Percentiles rank a stretch among this genome's conserved stretches.
These are phyloP conservation scores for Camelina neglecta DNA, from an alignment of 345 rosid genomes.

Conservation along the genomic window DNA sequence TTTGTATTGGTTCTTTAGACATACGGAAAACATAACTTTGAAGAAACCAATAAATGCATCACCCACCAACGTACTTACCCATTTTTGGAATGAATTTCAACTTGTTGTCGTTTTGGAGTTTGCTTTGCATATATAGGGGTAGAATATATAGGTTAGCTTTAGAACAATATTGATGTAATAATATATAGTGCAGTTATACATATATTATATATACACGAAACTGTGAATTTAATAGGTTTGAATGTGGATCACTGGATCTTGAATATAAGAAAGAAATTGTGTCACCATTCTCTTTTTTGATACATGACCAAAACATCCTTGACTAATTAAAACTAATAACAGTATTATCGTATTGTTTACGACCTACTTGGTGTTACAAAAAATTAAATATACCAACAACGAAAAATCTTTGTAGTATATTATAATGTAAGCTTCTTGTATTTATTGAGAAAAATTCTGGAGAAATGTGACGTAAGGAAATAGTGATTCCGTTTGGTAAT, in stretches of 20 bases:
- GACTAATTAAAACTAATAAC: background rate
- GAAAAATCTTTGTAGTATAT: background rate
- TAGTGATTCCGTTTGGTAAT: conserved; percentile 18
- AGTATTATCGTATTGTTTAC: background rate
- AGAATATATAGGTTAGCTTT: conserved; percentile 1
- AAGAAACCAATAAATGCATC: conserved; percentile 35
- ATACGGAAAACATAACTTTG: background rate
- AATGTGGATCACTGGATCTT: background rate
- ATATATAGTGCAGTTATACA: background rate
- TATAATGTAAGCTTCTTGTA: background rate
- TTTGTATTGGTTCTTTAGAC: background rate
- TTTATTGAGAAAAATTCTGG: background rate
- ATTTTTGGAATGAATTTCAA: conserved; percentile 29
- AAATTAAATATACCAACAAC: too few species aligned
- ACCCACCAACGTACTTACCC: conserved; percentile 42
- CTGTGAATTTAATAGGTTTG: background rate
- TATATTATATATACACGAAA: background rate
- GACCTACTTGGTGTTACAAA: background rate
- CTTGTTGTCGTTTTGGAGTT: conserved; percentile 24
- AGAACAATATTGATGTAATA: conserved; percentile 7
- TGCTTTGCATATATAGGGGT: background rate
- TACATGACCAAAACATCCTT: background rate
- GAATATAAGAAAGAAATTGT: background rate
- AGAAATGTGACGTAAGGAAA: conserved; percentile 32
- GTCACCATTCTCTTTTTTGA: background rate